Evolutionary conservation across 257 asterid species (phyloP).

Genomic region (Nicotiana noctiflora): DNA sequence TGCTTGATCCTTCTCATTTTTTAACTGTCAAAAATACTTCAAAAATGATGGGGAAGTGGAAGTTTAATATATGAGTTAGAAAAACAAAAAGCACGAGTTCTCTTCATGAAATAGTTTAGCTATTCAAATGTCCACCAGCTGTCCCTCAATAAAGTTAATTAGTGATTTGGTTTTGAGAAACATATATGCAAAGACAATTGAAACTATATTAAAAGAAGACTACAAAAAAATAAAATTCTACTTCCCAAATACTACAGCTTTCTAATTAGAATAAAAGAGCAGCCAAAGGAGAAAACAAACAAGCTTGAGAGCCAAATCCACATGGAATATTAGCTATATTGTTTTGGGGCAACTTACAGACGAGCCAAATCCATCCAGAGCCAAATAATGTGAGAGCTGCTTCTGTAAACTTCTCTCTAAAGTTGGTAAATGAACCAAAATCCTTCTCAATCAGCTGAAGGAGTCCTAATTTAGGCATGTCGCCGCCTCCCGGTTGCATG

Average conservation of each 20-base stretch:
- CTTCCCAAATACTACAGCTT: not conserved
- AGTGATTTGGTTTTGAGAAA: not conserved
- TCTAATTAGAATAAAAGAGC: not conserved
- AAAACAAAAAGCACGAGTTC: not conserved
- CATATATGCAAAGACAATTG: not conserved
- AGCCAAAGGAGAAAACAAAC: not conserved
- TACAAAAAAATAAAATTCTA: not conserved
- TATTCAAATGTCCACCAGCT: not conserved
- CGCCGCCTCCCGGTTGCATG: slow-evolving; percentile 92
- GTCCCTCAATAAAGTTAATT: not conserved
- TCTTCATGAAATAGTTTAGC: not conserved
- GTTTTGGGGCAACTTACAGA: slow-evolving; percentile 50
- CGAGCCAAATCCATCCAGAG: slow-evolving; percentile 96
- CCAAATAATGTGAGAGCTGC: slow-evolving; percentile 71
- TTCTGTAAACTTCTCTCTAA: slow-evolving; percentile 63
- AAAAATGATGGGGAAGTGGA: not conserved
- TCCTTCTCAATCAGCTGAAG: slow-evolving; percentile 87
- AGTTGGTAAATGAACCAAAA: slow-evolving; percentile 66
- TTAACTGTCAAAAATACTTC: not conserved
- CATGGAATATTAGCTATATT: not conserved
- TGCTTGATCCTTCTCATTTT: not conserved
- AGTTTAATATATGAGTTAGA: not conserved
- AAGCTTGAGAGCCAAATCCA: not conserved
- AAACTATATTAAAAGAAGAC: not conserved
- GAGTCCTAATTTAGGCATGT: slow-evolving; percentile 61